Percentiles rank a stretch among this genome's conserved stretches.
These are phyloP conservation scores for Flammula alnicola DNA, from an alignment of 1,284 basidiomycete genomes.

Conservation along the genomic window DNA sequence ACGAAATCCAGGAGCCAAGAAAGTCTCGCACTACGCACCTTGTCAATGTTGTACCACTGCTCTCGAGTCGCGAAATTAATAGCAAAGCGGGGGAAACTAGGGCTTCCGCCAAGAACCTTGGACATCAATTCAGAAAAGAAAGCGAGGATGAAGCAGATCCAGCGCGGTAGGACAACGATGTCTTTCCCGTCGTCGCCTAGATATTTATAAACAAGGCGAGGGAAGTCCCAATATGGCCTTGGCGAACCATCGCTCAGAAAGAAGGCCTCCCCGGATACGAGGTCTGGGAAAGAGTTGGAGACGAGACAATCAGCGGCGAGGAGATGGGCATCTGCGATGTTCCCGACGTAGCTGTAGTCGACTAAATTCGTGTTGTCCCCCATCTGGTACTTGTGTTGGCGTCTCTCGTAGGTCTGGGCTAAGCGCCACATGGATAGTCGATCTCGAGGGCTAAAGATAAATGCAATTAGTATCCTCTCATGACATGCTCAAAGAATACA, in stretches of 20 bases:
- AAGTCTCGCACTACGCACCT: too few species aligned
- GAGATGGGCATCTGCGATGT: conserved; percentile 13
- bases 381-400: conserved; percentile 10
- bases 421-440: conserved; percentile 5
- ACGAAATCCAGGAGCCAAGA: too few species aligned
- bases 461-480: not conserved
- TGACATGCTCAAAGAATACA: too few species aligned
- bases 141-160: conserved; percentile 5
- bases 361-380: conserved; percentile 14
- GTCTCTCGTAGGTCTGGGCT: conserved; percentile 1
- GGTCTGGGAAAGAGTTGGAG: not conserved
- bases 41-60: too few species aligned
- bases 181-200: conserved; percentile 5
- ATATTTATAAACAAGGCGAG: conserved; percentile 1
- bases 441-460: conserved; percentile 2
- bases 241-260: conserved; percentile 12
- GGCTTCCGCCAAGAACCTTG: too few species aligned
- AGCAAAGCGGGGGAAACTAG: too few species aligned
- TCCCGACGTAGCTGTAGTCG: conserved; percentile 9
- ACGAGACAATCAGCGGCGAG: conserved; percentile 10
- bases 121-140: conserved; percentile 8
- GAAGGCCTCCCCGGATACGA: conserved; percentile 9
- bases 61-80: too few species aligned
- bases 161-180: conserved; percentile 1
- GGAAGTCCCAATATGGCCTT: conserved; percentile 9